Conservation (phyloP, 2,329 filamentous ascomycete species). For the Leptosphaerulina australis region DNA sequence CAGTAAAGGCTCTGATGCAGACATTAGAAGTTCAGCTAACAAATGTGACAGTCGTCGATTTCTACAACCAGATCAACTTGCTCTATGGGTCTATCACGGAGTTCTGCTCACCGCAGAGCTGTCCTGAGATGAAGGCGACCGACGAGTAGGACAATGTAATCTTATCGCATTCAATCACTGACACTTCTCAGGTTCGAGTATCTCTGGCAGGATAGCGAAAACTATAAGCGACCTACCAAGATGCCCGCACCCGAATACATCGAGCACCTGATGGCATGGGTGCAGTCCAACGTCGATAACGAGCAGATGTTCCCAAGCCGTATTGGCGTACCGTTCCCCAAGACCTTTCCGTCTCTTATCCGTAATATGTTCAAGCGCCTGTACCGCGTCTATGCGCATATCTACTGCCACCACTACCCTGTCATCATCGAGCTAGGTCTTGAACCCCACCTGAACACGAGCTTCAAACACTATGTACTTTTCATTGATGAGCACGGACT, state of each 20-base stretch:
- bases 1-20: conserved; percentile 61
- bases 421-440: conserved; percentile 93
- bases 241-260: conserved; percentile 98
- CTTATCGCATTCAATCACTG: background rate
- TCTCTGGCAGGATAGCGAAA: conserved; percentile 95
- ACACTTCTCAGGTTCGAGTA: conserved; percentile 79
- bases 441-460: conserved; percentile 97
- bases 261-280: conserved; percentile 96
- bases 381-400: conserved; percentile 95
- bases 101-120: conserved; percentile 96
- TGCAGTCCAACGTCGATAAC: conserved; percentile 94
- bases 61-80: conserved; percentile 99
- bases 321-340: conserved; percentile 92
- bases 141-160: conserved; percentile 72
- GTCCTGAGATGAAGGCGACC: conserved; percentile 99
- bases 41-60: conserved; percentile 84
- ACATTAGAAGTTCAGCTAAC: conserved; percentile 17
- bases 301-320: conserved; percentile 93
- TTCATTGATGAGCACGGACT: conserved; percentile 97
- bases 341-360: conserved; percentile 88
- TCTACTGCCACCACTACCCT: conserved; percentile 98
- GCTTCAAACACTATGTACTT: conserved; percentile 99
- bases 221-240: conserved; percentile 95
- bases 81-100: conserved; percentile 98
- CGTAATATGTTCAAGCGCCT: conserved; percentile 99